Evolutionary conservation across 306 rosid genomes (phyloP), one percentile per base, ranked within the genome.

Genomic region (Cucurbita pepo): DNA sequence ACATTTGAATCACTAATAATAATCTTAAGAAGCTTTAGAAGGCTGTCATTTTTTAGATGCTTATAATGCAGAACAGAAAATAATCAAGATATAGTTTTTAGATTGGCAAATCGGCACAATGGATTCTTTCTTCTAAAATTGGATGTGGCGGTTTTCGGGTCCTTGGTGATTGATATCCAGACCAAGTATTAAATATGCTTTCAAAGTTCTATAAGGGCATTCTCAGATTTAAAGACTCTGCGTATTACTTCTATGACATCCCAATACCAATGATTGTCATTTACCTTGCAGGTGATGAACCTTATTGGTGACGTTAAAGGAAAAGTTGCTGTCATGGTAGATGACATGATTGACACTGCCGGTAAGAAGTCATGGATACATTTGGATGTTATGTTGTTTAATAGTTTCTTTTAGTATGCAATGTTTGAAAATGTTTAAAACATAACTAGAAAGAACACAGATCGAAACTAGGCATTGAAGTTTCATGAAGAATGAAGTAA

Each of bases 261-360:
- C 4, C 43, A 64, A 19, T 67, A 25, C 41, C 13, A 4, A 22
- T 67, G 19, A 8, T 67, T 47, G 22, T 18, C 3, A 9, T 67
- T 30, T 69, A 48, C 73, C 65, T 36, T 58, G 75, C 83, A 94
- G 97, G 99, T 94, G 78, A 91, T 94, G 99, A 94, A 94, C 78
- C 83, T 94, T 75, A 94, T 94, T 75, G 97, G 99, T 43, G 99
- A 94, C 79, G 99, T 94, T 10, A 91, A 84, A 80, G 99, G 96
- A 76, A 94, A 94, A 83, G 97, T 94, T 85, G 99, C 99, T 1
- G 95, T 94, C 55, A 94, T 91, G 99, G 89, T 91, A 82, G 99
- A 94, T 80, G 99, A 94, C 78, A 94, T 94, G 97, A 94, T 94
- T 77, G 99, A 94, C 86, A 94, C 99, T 75, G 99, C 97, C 79